Evolutionary conservation across 1,139 yeast species (phyloP).

Genomic region (Pichia cactophila): DNA sequence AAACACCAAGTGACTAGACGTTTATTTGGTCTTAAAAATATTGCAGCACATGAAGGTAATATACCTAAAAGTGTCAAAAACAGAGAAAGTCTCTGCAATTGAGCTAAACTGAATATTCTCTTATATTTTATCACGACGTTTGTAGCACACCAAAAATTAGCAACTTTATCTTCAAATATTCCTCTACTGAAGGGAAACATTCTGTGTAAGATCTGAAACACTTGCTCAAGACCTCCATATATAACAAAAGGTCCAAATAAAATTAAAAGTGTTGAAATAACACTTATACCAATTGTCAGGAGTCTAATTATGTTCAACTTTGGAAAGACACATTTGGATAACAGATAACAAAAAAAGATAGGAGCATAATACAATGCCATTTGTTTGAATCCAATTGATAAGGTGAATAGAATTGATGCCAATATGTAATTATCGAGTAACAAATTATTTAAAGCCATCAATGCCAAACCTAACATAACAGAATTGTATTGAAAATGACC

Average conservation of each 20-base stretch:
- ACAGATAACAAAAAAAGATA: constrained; percentile 68
- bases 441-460: constrained; percentile 60
- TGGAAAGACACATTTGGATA: constrained; percentile 40
- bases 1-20: constrained; percentile 64
- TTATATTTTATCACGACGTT: constrained; percentile 72
- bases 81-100: constrained; percentile 59
- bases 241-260: constrained; percentile 58
- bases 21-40: constrained; percentile 42
- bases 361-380: constrained; percentile 95
- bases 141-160: constrained; percentile 92
- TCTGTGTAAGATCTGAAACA: constrained; percentile 38
- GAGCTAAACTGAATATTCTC: constrained; percentile 42
- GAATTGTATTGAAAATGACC: constrained; percentile 96
- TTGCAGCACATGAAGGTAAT: constrained; percentile 53
- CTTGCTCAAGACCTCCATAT: constrained; percentile 28
- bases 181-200: constrained; percentile 93
- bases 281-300: constrained; percentile 54
- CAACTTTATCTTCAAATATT: constrained; percentile 95
- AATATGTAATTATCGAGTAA: constrained; percentile 53
- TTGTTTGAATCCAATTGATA: constrained; percentile 80
- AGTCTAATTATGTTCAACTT: constrained; percentile 42
- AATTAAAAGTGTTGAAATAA: constrained; percentile 44
- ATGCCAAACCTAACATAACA: constrained; percentile 84
- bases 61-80: constrained; percentile 57
- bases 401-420: constrained; percentile 75